These are phyloP conservation scores for Tremellales sp. DNA, from an alignment of 1,284 basidiomycete genomes.

Conservation along the genomic window DNA sequence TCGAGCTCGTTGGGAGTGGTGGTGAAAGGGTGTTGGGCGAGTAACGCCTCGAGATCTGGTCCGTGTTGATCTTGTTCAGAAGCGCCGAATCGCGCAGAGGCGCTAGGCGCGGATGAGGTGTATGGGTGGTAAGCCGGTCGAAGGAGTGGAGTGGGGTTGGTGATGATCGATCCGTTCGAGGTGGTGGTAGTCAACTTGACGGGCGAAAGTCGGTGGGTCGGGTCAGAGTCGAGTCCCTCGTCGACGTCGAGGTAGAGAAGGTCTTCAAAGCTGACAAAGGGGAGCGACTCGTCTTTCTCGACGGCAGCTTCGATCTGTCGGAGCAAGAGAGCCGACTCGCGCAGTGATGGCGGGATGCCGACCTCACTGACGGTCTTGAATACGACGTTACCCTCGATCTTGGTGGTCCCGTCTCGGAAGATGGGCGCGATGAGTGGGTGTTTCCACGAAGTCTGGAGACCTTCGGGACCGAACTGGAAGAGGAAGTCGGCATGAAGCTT, in stretches of 20 bases:
- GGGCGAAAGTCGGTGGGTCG: not conserved
- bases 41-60: not conserved
- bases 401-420: conserved; percentile 1
- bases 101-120: conserved; percentile 2
- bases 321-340: not conserved
- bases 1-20: not conserved
- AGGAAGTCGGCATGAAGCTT: conserved; percentile 17
- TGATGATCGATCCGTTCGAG: not conserved
- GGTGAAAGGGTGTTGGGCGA: not conserved
- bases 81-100: conserved; percentile 1
- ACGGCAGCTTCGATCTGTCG: not conserved
- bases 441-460: conserved; percentile 14
- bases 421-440: conserved; percentile 22
- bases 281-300: not conserved
- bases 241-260: not conserved
- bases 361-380: not conserved
- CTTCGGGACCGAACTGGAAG: conserved; percentile 21
- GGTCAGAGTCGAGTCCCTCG: not conserved
- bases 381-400: not conserved
- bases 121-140: not conserved
- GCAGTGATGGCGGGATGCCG: not conserved
- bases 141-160: not conserved
- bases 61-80: not conserved
- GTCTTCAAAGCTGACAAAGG: conserved; percentile 1
- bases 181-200: not conserved